phyloP scores from a whole-genome alignment of 441 rosid genomes.

The Aquilaria agallochum region DNA sequence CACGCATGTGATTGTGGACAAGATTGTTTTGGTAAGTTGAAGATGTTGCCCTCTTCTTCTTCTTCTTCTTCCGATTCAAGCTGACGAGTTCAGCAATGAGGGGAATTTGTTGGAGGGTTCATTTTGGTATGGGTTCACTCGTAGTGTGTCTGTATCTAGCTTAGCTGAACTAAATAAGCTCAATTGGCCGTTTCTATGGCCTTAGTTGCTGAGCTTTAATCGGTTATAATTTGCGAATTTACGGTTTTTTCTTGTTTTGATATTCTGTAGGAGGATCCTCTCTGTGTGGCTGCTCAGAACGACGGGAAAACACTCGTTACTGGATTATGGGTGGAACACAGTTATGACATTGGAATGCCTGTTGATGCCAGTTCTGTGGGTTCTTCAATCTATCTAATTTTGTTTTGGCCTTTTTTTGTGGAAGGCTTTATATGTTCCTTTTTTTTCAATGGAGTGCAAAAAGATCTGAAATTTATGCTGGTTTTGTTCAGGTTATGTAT shows the following conservation, averaged over 20 bases:
- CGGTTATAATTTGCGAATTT: no score
- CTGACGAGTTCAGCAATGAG: background rate
- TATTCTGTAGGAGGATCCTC: conserved; percentile 65
- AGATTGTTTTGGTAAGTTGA: conserved; percentile 56
- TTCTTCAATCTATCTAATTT: conserved; percentile 8
- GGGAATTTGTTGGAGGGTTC: background rate
- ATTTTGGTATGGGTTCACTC: background rate
- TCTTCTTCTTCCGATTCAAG: background rate
- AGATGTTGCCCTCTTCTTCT: background rate
- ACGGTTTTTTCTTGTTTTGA: background rate
- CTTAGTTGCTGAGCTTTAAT: no score
- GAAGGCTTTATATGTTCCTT: background rate
- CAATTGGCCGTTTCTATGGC: no score
- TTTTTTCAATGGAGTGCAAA: background rate
- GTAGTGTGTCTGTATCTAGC: background rate
- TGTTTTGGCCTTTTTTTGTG: background rate
- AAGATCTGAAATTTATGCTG: background rate
- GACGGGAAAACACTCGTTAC: conserved; percentile 70
- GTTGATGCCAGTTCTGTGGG: conserved; percentile 70
- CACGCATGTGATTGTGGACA: conserved; percentile 78
- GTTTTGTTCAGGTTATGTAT: conserved; percentile 52
- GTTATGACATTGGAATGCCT: conserved; percentile 65
- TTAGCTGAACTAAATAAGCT: no score
- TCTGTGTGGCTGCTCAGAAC: conserved; percentile 66
- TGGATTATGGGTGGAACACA: conserved; percentile 82